A percentile compares a stretch with the other conserved stretches of the same genome.
These are phyloP conservation scores for Leccinum uliginosum DNA, from an alignment of 768 basidiomycete genomes.

Conservation along the genomic window DNA sequence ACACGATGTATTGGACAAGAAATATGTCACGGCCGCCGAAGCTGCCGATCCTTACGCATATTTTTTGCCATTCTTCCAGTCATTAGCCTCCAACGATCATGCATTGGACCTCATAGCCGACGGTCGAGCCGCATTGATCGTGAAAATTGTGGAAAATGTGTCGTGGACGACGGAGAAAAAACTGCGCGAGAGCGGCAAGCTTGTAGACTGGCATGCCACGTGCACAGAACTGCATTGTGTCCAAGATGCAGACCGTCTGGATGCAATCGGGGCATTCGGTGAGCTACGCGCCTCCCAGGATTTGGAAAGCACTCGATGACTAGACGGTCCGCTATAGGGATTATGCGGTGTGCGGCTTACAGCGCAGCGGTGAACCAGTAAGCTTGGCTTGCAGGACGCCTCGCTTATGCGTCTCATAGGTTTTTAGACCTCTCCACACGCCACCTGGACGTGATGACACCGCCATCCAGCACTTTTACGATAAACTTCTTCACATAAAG, in stretches of 20 bases:
- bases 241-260: constrained; percentile 75
- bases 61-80: constrained; percentile 63
- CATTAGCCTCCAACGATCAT: constrained; percentile 36
- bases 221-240: constrained; percentile 80
- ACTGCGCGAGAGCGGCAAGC: constrained; percentile 47
- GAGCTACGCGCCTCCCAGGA: constrained; percentile 1
- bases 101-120: constrained; percentile 56
- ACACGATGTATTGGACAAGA: constrained; percentile 85
- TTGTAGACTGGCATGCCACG: constrained; percentile 63
- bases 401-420: background rate
- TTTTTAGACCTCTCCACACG: constrained; percentile 38
- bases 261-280: constrained; percentile 83
- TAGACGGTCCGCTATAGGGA: constrained; percentile 32
- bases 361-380: constrained; percentile 51
- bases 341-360: constrained; percentile 69
- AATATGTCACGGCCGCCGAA: constrained; percentile 60
- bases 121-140: constrained; percentile 52
- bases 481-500: constrained; percentile 75
- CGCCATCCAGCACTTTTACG: constrained; percentile 80
- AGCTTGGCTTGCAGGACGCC: background rate
- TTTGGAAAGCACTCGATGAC: background rate
- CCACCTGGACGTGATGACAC: constrained; percentile 49
- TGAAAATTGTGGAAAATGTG: constrained; percentile 68
- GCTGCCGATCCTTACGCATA: constrained; percentile 60
- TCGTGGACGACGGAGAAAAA: constrained; percentile 84